Percentiles rank a stretch among this genome's conserved stretches.
phyloP scores from a whole-genome alignment of 2,329 filamentous ascomycete species.

The Colletotrichum destructivum region DNA sequence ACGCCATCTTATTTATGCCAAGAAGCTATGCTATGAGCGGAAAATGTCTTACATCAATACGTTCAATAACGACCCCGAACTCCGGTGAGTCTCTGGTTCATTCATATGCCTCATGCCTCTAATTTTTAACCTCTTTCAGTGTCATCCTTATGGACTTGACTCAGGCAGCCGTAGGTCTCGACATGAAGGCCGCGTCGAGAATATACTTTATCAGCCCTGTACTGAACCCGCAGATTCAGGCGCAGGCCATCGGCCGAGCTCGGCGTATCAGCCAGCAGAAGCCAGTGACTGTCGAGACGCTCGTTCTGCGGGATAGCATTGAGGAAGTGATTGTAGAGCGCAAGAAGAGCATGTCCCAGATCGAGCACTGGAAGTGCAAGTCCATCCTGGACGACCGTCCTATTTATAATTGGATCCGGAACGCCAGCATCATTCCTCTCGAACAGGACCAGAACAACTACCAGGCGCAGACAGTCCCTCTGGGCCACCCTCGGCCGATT shows the following conservation, averaged over 20 bases:
- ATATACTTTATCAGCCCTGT: conserved; percentile 94
- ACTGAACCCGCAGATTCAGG: conserved; percentile 86
- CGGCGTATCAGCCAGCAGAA: conserved; percentile 88
- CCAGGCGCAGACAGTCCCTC: conserved; percentile 64
- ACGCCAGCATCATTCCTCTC: conserved; percentile 61
- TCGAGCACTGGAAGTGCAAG: conserved; percentile 70
- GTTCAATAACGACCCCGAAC: conserved; percentile 79
- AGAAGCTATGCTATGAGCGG: conserved; percentile 70
- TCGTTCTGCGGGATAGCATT: conserved; percentile 84
- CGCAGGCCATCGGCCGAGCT: conserved; percentile 91
- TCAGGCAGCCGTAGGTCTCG: conserved; percentile 89
- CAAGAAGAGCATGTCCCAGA: conserved; percentile 80
- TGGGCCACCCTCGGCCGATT: conserved; percentile 62
- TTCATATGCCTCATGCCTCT: background rate
- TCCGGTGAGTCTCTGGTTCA: conserved; percentile 60
- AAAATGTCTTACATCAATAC: conserved; percentile 83
- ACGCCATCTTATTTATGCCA: conserved; percentile 77
- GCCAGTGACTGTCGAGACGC: conserved; percentile 86
- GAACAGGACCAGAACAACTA: conserved; percentile 49
- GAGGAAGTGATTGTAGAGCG: conserved; percentile 88
- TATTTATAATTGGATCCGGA: conserved; percentile 73
- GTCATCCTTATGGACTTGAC: conserved; percentile 93
- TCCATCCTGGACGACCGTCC: conserved; percentile 70
- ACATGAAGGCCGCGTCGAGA: conserved; percentile 85
- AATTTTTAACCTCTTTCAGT: conserved; percentile 52